Base-by-base conservation (phyloP, 129 eudicot genomes). In the Lonicera japonica region DNA sequence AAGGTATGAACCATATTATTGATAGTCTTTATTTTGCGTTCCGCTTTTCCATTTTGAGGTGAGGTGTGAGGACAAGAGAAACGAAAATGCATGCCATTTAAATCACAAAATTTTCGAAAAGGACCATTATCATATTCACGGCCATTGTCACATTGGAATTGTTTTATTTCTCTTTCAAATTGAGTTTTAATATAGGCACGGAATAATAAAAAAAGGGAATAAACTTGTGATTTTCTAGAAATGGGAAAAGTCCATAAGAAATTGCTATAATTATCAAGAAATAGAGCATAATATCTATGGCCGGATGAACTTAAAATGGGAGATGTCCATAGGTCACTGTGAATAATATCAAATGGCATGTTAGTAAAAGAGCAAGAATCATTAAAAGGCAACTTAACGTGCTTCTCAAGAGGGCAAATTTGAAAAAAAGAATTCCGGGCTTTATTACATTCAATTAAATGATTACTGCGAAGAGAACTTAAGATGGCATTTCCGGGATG, bases 21-120 rank as follows among this genome's bases (percentile, higher is more conserved):
- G 11, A 57, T 6, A 1, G 38, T 12, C 3, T 54, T 25, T 11
- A 67, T 67, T 21, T 17, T 56, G 2, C 18, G 18, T 23, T 56
- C 29, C 14, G 21, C 41, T 29, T 56, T 56, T 1, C 41, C 13
- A 0, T 45, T 45, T 57, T 57, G 43, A 0, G 36, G 24, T 11
- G 71, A 67, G 11, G 64, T 56, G 14, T 67, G 64, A 8, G 72
- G 43, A 8, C 55, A 67, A 56, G 65, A 40, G 40, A 55, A 55
- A 16, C 63, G 29, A 14, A 67, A 39, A 8, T 13, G 25, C 25
- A 67, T 18, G 9, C 55, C 54, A 57, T 57, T 38, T 16, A 12
- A 11, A 5, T 19, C 18, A 57, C 25, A 56, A 25, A 67, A 57
- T 11, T 22, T 1, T 1, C 12, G 20, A 4, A 56, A 38, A 2